Base-by-base conservation (phyloP, 805 yeast genomes). In the Myxozyma sirexii region DNA sequence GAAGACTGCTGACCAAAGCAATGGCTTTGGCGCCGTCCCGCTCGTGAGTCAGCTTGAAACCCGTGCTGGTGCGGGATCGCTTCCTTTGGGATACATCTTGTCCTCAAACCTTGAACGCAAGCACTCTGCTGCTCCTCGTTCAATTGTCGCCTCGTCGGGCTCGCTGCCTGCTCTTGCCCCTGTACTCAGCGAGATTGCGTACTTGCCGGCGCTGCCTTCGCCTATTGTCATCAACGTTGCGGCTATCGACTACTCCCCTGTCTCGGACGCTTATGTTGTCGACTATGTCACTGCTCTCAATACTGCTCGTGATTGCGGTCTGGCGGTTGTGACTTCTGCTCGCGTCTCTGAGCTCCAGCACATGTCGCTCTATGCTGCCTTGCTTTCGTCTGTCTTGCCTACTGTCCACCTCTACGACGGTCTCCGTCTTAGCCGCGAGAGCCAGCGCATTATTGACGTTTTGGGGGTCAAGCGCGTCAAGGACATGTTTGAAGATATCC, bases 401-500 rank as follows among this genome's bases (percentile, higher is more conserved):
- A 80, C 86, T 13, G 71, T 90, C 57, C 85, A 88, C 73, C 78
- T 90, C 63, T 90, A 86, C 71, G 97, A 92, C 72, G 97, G 97
- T 35, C 79, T 88, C 13, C 80, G 84, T 53, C 85, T 82, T 59
- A 71, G 82, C 59, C 82, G 81, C 63, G 79, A 82, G 55, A 78
- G 74, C 72, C 76, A 80, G 65, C 63, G 65, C 42, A 59, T 64
- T 26, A 50, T 63, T 5, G 65, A 64, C 37, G 69, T 71, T 15
- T 44, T 79, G 63, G 68, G 75, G n/a, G 74, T 78, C 56, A 77
- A 79, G 55, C 62, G 57, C 44, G 57, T 44, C 51, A 57, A 31
- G 47, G 57, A 38, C 59, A 64, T 55, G 50, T 60, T 19, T 66
- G 72, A 70, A 46, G 35, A 51, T 24, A 45, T 56, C 23, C 37